phyloP scores from a whole-genome alignment of 305 asterid species.

The Fraxinus sp. region DNA sequence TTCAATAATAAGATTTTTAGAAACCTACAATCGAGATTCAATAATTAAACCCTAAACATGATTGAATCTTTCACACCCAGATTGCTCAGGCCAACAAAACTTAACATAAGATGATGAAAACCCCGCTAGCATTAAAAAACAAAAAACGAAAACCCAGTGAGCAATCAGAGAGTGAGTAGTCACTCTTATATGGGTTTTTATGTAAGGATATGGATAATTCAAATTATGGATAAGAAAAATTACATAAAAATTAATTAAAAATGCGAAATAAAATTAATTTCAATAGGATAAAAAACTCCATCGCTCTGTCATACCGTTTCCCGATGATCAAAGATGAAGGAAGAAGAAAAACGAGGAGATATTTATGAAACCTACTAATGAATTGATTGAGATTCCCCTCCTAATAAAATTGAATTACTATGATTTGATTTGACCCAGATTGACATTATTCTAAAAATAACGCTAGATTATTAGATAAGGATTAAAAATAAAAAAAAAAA shows the following conservation, averaged over 20 bases:
- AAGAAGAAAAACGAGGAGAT: not conserved
- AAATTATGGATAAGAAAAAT: slow-evolving; percentile 41
- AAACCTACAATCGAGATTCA: not conserved
- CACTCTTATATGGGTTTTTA: slow-evolving; percentile 20
- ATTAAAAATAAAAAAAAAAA: no score
- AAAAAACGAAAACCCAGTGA: slow-evolving; percentile 10
- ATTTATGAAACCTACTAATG: slow-evolving; percentile 16
- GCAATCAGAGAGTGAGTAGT: slow-evolving; percentile 25
- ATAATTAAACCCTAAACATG: slow-evolving; percentile 3
- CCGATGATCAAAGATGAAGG: slow-evolving; percentile 24
- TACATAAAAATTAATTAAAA: slow-evolving; percentile 17
- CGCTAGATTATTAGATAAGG: not conserved
- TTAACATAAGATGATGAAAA: slow-evolving; percentile 15
- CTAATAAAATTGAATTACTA: not conserved
- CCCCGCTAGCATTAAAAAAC: not conserved
- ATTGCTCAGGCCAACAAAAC: slow-evolving; percentile 14
- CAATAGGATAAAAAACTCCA: slow-evolving; percentile 2
- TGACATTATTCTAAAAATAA: no score
- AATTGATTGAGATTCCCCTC: not conserved
- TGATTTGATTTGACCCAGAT: no score
- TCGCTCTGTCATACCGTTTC: slow-evolving; percentile 20
- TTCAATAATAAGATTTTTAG: slow-evolving; percentile 2
- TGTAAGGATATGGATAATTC: slow-evolving; percentile 36
- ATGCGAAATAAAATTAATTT: slow-evolving; percentile 9
- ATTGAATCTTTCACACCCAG: slow-evolving; percentile 21